Conservation (phyloP, 441 rosid species). For the Theobroma grandiflorum region DNA sequence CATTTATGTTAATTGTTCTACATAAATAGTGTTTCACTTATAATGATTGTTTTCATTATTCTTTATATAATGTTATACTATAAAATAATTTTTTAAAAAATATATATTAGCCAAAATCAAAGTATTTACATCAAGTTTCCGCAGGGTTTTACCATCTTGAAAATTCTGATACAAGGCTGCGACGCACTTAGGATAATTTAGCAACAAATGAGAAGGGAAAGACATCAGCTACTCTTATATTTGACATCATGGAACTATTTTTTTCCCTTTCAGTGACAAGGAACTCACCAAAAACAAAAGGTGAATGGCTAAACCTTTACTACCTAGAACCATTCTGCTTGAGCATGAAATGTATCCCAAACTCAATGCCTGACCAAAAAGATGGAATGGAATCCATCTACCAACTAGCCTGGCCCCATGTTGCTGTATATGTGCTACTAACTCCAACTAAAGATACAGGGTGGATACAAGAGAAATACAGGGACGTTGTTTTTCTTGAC, state of each 20-base stretch:
- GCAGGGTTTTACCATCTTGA: not conserved
- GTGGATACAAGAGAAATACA: not conserved
- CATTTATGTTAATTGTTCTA: no score
- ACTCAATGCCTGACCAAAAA: not conserved
- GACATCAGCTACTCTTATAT: not conserved
- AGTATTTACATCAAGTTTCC: not conserved
- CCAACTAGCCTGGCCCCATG: conserved; percentile 1
- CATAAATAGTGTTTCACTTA: no score
- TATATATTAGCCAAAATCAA: no score
- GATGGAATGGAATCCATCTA: not conserved
- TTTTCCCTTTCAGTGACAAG: not conserved
- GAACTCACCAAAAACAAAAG: not conserved
- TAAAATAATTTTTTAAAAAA: no score
- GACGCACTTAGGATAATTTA: not conserved
- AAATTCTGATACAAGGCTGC: not conserved
- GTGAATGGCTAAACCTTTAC: not conserved
- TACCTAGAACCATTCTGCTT: not conserved
- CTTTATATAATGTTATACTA: no score
- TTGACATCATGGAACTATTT: not conserved
- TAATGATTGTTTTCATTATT: no score
- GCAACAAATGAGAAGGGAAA: not conserved
- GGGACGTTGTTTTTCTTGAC: not conserved
- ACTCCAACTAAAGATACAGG: not conserved
- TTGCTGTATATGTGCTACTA: not conserved
- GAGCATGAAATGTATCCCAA: not conserved